Base-by-base conservation (phyloP, 2,329 filamentous ascomycete genomes). In the Colletotrichum tropicicola region DNA sequence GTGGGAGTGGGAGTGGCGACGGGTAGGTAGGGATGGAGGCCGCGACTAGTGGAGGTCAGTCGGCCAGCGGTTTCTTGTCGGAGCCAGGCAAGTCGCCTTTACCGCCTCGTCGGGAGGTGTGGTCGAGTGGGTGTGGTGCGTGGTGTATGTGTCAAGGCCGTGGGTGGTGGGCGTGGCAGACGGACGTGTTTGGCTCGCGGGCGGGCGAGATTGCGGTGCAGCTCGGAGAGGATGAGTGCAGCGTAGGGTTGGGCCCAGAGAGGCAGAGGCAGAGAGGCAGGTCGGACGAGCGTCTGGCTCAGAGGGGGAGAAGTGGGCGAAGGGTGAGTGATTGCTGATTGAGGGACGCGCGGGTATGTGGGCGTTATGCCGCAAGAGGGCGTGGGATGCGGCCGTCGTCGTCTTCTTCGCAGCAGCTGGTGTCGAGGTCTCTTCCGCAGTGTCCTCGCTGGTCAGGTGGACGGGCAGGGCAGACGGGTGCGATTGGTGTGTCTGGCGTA, bases 41-140 rank as follows among this genome's bases (percentile, higher is more conserved):
- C 57, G 57, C 43, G 62, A 51, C 44, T 49, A 51, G 45, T 15
- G 54, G 54, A 56, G 62, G 62, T 61, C 62, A 65, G 43, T 61
- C 39, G 62, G 44, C 43, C 57, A 45, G 62, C 44, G 28, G 43
- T 47, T 49, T 48, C 30, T 44, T 48, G 37, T 30, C 27, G 39
- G 58, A 44, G 19, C 39, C 51, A 39, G 41, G 35, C 27, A 25
- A 45, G 28, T 35, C 28, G 13, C 28, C 35, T 61, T 65, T 65
- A 65, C 62, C 62, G 62, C 62, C 58, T 65, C 37, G 37, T 56
- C 44, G 61, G 48, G 43, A 51, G 49, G 60, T 41, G 41, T 57
- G 37, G 54, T 52, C 37, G 30, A 39, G 47, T 39, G 47, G 27
- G 57, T 63, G 54, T 53, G 56, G 30, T 27, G 48, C 17, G 55